These are phyloP conservation scores for Pyrrhoderma noxium DNA, from an alignment of 1,284 basidiomycete species.

Conservation along the genomic window DNA sequence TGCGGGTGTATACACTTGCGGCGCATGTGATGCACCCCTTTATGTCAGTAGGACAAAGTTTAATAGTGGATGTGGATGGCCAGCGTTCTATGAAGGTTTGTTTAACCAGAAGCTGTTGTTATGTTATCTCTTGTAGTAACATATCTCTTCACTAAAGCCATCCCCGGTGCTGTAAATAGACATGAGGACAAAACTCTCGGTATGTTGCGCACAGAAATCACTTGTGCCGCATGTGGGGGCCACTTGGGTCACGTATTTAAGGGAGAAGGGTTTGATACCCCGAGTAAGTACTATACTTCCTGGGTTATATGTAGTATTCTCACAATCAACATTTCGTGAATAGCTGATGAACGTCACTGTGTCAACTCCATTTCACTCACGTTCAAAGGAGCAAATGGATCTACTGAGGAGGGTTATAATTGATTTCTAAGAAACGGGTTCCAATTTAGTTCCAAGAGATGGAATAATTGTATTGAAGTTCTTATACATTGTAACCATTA, in stretches of 20 bases:
- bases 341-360: conserved; percentile 82
- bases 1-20: conserved; percentile 68
- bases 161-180: conserved; percentile 82
- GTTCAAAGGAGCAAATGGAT: conserved; percentile 53
- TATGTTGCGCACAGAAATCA: conserved; percentile 69
- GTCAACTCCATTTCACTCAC: conserved; percentile 86
- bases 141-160: conserved; percentile 38
- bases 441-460: too few species aligned
- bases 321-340: background rate
- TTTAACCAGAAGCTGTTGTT: background rate
- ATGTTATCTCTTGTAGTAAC: too few species aligned
- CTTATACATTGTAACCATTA: conserved; percentile 10
- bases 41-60: conserved; percentile 91
- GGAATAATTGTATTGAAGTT: background rate
- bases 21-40: conserved; percentile 62
- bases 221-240: conserved; percentile 79
- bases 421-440: background rate
- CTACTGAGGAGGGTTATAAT: conserved; percentile 16
- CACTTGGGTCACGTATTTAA: conserved; percentile 94
- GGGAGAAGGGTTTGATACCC: conserved; percentile 74
- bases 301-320: conserved; percentile 20
- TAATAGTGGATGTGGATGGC: conserved; percentile 92
- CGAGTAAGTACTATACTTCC: conserved; percentile 42
- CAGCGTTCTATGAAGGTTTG: conserved; percentile 89
- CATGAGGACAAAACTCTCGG: conserved; percentile 55